Percentiles rank a stretch among this genome's conserved stretches.
Conservation (phyloP, 2,329 filamentous ascomycete species). For the Hirsutella rhossiliensis region DNA sequence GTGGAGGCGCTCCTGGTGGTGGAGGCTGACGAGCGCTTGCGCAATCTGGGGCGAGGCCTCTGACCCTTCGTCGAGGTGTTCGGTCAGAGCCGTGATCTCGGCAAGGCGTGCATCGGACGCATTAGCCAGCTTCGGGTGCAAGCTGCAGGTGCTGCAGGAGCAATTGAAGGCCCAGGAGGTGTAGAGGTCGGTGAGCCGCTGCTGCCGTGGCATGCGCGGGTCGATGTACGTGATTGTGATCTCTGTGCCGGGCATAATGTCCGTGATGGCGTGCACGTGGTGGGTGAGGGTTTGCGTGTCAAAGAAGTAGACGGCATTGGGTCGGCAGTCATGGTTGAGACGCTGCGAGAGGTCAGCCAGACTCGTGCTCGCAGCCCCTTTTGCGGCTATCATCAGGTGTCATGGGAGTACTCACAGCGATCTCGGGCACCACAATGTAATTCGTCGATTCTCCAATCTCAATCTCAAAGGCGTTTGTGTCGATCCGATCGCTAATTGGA, state of each 20-base stretch:
- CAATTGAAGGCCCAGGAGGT: constrained; percentile 28
- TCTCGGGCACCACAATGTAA: constrained; percentile 6
- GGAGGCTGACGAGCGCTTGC: constrained; percentile 24
- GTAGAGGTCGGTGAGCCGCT: constrained; percentile 17
- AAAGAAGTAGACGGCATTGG: constrained; percentile 31
- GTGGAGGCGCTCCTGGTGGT: constrained; percentile 27
- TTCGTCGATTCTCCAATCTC: not conserved
- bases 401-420: constrained; percentile 3
- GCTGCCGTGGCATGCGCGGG: constrained; percentile 10
- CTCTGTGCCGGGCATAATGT: constrained; percentile 29
- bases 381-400: not conserved
- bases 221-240: constrained; percentile 30
- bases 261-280: constrained; percentile 23
- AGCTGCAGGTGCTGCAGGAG: constrained; percentile 25
- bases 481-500: constrained; percentile 3
- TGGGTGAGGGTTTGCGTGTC: constrained; percentile 25
- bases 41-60: constrained; percentile 21
- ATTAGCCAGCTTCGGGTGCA: constrained; percentile 10
- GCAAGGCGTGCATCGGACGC: constrained; percentile 25
- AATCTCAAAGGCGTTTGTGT: constrained; percentile 7
- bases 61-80: not conserved
- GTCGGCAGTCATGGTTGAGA: constrained; percentile 33
- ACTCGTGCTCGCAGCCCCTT: too few species aligned
- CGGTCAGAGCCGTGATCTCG: constrained; percentile 14
- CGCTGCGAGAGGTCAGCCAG: constrained; percentile 16